Conservation (phyloP, 495 filamentous ascomycete species). For the Penicillium lividum region DNA sequence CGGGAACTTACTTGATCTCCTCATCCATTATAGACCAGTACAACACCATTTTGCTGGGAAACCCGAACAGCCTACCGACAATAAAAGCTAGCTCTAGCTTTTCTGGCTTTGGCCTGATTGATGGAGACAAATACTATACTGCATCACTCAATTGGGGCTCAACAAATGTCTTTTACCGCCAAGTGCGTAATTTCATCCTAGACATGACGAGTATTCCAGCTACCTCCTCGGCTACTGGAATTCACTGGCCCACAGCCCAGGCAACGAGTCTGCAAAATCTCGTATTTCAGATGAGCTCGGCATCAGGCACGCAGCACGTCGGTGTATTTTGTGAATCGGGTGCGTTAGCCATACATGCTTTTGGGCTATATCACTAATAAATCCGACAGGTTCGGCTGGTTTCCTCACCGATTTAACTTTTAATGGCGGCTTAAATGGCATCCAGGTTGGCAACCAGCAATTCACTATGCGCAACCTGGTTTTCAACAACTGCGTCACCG, state of each 20-base stretch:
- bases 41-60: slow-evolving; percentile 64
- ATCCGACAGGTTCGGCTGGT: slow-evolving; percentile 36
- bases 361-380: not conserved
- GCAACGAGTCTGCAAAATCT: slow-evolving; percentile 50
- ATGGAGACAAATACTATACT: slow-evolving; percentile 31
- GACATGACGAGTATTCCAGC: not conserved
- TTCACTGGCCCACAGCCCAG: slow-evolving; percentile 47
- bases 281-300: slow-evolving; percentile 46
- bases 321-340: slow-evolving; percentile 44
- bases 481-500: slow-evolving; percentile 51
- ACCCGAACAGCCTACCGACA: slow-evolving; percentile 21
- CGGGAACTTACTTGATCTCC: slow-evolving; percentile 62
- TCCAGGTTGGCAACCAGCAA: slow-evolving; percentile 56
- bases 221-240: slow-evolving; percentile 1
- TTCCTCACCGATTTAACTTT: slow-evolving; percentile 49
- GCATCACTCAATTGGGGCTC: not conserved
- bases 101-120: slow-evolving; percentile 47
- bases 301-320: slow-evolving; percentile 24
- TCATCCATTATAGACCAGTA: slow-evolving; percentile 62
- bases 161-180: not conserved
- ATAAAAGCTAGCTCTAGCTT: slow-evolving; percentile 34
- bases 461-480: slow-evolving; percentile 52
- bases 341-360: not conserved
- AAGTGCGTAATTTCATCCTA: not conserved
- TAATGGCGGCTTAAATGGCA: slow-evolving; percentile 35